Conservation (phyloP, 139 green algal species). For the Dunaliella sp. region DNA sequence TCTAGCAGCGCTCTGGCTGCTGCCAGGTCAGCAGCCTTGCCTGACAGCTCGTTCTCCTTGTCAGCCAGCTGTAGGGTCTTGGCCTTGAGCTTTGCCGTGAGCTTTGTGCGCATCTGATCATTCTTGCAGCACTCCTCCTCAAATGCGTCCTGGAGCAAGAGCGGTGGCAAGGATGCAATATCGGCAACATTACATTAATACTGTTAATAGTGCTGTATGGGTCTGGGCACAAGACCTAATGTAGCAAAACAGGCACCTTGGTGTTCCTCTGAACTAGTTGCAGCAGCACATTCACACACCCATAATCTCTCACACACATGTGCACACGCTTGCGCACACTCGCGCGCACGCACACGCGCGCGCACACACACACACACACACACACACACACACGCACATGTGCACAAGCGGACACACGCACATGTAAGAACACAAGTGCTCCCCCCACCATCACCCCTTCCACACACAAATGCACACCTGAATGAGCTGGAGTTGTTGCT, state of each 20-base stretch:
- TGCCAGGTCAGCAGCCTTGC: background rate
- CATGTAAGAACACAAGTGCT: too few species aligned
- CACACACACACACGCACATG: background rate
- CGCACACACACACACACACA: background rate
- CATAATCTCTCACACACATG: background rate
- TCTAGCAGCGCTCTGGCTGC: background rate
- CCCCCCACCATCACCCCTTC: too few species aligned
- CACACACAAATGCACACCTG: background rate
- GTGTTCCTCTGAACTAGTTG: too few species aligned
- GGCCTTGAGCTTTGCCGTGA: background rate
- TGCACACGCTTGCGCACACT: background rate
- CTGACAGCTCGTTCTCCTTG: background rate
- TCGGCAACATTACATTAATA: too few species aligned
- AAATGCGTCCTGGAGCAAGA: background rate
- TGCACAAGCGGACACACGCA: too few species aligned
- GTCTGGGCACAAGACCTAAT: too few species aligned
- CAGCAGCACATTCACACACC: background rate
- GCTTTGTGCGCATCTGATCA: background rate
- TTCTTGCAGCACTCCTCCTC: background rate
- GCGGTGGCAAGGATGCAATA: too few species aligned
- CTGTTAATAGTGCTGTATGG: too few species aligned
- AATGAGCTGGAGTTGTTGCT: slow-evolving; percentile 1
- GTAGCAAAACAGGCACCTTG: too few species aligned
- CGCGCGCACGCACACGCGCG: background rate
- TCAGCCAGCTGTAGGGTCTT: background rate